Percentiles rank a stretch among this genome's conserved stretches.
phyloP scores from a whole-genome alignment of 2,329 filamentous ascomycete genomes.

The Diaporthe sp. region DNA sequence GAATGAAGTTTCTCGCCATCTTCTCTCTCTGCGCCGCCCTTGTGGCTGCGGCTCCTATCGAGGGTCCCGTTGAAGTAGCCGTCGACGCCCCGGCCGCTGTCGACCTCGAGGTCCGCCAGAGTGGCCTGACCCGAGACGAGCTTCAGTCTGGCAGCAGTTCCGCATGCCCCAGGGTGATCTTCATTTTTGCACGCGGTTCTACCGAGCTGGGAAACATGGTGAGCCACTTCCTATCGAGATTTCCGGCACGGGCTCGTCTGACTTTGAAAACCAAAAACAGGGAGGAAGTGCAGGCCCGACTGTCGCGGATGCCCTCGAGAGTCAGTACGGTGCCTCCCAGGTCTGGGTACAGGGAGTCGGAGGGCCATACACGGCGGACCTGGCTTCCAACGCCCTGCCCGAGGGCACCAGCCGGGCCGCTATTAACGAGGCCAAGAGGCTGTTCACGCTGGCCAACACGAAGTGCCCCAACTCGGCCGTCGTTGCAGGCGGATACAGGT shows the following conservation, averaged over 20 bases:
- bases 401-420: conserved; percentile 48
- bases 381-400: conserved; percentile 50
- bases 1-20: conserved; percentile 5
- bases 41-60: neutral
- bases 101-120: conserved; percentile 1
- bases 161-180: conserved; percentile 49
- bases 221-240: conserved; percentile 8
- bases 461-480: conserved; percentile 57
- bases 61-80: neutral
- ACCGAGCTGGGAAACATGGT: conserved; percentile 53
- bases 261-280: neutral
- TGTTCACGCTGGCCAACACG: conserved; percentile 51
- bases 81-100: neutral
- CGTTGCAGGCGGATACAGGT: conserved; percentile 48
- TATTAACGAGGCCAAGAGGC: conserved; percentile 52
- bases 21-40: neutral
- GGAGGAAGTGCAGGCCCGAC: conserved; percentile 39
- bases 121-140: conserved; percentile 11
- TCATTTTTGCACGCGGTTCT: conserved; percentile 53
- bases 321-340: conserved; percentile 39
- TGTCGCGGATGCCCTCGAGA: conserved; percentile 43
- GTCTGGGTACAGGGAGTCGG: conserved; percentile 58
- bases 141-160: conserved; percentile 4
- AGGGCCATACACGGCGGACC: conserved; percentile 47
- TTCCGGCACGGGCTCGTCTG: neutral